Base-by-base conservation (phyloP, 73 alveolate genomes). In the Urostyla sp. region DNA sequence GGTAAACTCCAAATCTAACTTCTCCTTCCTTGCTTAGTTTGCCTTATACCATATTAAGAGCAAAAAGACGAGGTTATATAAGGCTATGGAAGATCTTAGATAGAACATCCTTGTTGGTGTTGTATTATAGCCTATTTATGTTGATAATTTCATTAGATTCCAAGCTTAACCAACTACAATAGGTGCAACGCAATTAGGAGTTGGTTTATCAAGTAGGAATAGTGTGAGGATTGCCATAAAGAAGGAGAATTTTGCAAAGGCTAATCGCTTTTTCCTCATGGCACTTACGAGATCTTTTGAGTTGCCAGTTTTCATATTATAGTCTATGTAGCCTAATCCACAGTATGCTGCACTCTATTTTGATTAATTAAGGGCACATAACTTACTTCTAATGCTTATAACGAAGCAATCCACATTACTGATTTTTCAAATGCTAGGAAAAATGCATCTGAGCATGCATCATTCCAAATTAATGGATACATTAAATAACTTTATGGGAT, bases 21-120 rank as follows among this genome's bases (percentile, higher is more conserved):
- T 84, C 30, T 84, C 86, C 73, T 60, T 36, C 56, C 88, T 74
- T 51, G 84, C 87, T 36, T 84, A 20, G 30, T 85, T 84, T 18
- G 75, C 16, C 44, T 75, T 84, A 49, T 69, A 84, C 79, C 87
- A 49, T 24, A 84, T 31, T 36, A 40, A 15, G 8, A 45, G n/a
- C 18, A 84, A 38, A 58, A 84, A 55, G 1, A 69, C 58, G 34
- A 84, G 35, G 52, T 84, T 84, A 54, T 84, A 84, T 6, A 84
- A 40, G 13, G 78, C 36, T 13, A 84, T 57, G 60, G 75, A 75
- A 16, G 86, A 48, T 24, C 92, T 36, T 8, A 79, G 46, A 35
- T 73, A 84, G 72, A 75, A 84, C 61, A 84, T 75, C 61, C 61
- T 83, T 66, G 58, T 80, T 1, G 92, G 92, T n/a, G 85, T 46